A percentile compares a stretch with the other conserved stretches of the same genome.
Conservation (phyloP, 1,284 basidiomycete genomes). For the Trametes hirsuta region DNA sequence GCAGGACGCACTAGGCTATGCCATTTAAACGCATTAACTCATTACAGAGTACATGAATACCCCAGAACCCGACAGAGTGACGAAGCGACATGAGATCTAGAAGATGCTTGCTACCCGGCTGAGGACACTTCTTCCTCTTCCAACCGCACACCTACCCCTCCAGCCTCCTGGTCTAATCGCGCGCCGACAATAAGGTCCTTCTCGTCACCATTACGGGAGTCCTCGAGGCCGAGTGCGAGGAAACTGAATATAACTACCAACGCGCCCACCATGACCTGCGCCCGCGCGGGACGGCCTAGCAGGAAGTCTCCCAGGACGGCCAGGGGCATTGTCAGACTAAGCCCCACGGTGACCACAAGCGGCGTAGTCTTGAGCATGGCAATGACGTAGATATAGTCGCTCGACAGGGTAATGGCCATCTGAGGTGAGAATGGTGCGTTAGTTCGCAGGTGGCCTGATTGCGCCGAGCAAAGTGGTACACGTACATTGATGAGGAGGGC, state of each 20-base stretch:
- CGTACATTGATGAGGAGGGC: conserved; percentile 78
- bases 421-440: conserved; percentile 29
- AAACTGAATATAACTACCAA: conserved; percentile 70
- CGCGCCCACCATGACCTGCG: conserved; percentile 68
- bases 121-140: conserved; percentile 23
- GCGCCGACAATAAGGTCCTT: conserved; percentile 27
- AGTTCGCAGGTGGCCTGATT: not conserved
- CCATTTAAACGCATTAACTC: not conserved
- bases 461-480: conserved; percentile 2
- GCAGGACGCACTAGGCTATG: not conserved
- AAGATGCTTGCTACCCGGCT: conserved; percentile 1
- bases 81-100: not conserved
- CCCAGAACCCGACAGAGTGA: not conserved
- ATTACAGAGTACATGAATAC: not conserved
- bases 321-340: conserved; percentile 94
- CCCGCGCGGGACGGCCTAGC: conserved; percentile 56
- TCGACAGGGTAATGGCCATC: conserved; percentile 87
- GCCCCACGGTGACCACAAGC: conserved; percentile 89
- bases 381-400: conserved; percentile 86
- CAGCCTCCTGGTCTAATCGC: conserved; percentile 27
- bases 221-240: conserved; percentile 65
- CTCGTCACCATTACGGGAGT: conserved; percentile 42
- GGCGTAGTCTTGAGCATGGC: conserved; percentile 99
- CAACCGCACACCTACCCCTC: conserved; percentile 18
- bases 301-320: conserved; percentile 83